phyloP scores from a whole-genome alignment of 257 asterid species.

The Ehretia macrophylla region DNA sequence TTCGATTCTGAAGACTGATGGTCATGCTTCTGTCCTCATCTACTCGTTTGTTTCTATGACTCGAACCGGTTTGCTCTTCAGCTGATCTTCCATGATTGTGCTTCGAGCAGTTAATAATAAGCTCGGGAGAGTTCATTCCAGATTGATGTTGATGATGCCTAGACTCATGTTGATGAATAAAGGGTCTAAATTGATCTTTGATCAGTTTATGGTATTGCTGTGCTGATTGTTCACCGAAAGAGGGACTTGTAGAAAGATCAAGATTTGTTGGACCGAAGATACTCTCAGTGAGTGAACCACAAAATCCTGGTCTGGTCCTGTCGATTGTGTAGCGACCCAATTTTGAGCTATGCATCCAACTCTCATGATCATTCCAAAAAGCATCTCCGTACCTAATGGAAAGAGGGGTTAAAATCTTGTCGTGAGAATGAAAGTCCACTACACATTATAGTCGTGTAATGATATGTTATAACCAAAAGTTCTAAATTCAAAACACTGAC shows the following conservation, averaged over 20 bases:
- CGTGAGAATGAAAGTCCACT: constrained; percentile 2
- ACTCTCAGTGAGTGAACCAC: constrained; percentile 24
- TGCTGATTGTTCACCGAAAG: not conserved
- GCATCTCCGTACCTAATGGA: constrained; percentile 42
- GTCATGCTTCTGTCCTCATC: not conserved
- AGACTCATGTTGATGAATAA: constrained; percentile 17
- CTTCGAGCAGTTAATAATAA: constrained; percentile 17
- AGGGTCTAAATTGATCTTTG: not conserved
- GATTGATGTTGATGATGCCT: not conserved
- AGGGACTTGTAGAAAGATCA: not conserved
- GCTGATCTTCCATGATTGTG: constrained; percentile 10
- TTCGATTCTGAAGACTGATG: constrained; percentile 8
- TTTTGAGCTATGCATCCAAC: constrained; percentile 37
- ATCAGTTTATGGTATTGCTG: not conserved
- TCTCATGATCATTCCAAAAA: constrained; percentile 35
- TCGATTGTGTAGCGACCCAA: constrained; percentile 20
- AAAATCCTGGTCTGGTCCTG: constrained; percentile 28
- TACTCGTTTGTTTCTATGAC: constrained; percentile 2
- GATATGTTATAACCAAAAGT: no score
- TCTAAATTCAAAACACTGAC: no score
- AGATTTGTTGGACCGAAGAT: constrained; percentile 17
- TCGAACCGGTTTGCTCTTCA: constrained; percentile 3
- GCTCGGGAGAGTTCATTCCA: constrained; percentile 30
- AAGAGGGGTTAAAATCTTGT: not conserved
- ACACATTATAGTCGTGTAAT: no score